Percentiles rank a stretch among this genome's conserved stretches.
phyloP scores from a whole-genome alignment of 805 yeast species.

The Candida maesae region DNA sequence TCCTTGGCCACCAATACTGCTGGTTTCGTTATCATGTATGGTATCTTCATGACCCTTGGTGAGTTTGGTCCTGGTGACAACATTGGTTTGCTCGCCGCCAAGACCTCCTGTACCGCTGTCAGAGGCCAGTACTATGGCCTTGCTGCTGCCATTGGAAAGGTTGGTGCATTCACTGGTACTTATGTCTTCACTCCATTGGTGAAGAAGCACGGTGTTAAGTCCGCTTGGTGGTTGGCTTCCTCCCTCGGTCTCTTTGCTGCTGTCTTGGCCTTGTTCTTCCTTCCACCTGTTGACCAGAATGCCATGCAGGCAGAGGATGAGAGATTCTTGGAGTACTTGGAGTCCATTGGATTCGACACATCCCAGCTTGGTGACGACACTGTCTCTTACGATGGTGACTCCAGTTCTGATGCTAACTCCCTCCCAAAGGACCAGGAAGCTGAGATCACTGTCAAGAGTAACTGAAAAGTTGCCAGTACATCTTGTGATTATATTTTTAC shows the following conservation, averaged over 20 bases:
- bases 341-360: conserved; percentile 66
- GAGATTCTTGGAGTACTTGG: conserved; percentile 63
- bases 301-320: conserved; percentile 77
- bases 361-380: conserved; percentile 43
- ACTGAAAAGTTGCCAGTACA: no score
- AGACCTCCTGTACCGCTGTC: conserved; percentile 79
- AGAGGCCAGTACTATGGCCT: conserved; percentile 90
- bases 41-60: conserved; percentile 82
- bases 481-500: no score
- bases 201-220: conserved; percentile 60
- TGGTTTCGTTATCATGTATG: conserved; percentile 81
- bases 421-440: background rate
- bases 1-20: conserved; percentile 58
- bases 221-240: conserved; percentile 81
- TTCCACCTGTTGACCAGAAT: conserved; percentile 82
- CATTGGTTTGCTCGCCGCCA: conserved; percentile 83
- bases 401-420: background rate
- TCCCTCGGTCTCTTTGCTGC: conserved; percentile 74
- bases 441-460: no score
- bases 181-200: conserved; percentile 83
- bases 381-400: background rate
- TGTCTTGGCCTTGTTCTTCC: conserved; percentile 58
- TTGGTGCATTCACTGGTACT: conserved; percentile 91
- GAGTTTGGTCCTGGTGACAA: conserved; percentile 95
- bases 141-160: conserved; percentile 88